Evolutionary conservation across 805 yeast species (phyloP), one percentile per base, ranked within the genome.

Genomic region (Candida multigemmis): DNA sequence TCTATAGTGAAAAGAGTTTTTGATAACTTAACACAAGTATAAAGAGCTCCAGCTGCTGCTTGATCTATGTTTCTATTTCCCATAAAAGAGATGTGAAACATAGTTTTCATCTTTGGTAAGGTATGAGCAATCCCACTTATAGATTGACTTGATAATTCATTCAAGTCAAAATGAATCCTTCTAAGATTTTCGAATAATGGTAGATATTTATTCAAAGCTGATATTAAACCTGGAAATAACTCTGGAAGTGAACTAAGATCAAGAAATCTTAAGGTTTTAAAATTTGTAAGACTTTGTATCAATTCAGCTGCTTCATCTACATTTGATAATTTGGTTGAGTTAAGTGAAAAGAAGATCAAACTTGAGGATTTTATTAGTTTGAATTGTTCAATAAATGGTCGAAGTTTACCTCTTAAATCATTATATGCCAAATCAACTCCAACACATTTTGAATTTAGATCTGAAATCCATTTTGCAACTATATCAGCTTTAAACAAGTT

Each of bases 391-490:
- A 61, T 65, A 29, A 71, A 59, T 1, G 72, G 72, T n/a, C 33
- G 27, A 26, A 71, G 45, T 38, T 64, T 66, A 2, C 69, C 71
- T 18, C 65, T 59, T 29, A 71, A 45, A 40, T 69, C 72, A 41
- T 71, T 71, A 39, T 64, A 68, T 1, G 72, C 77, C 23, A 71
- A 51, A 45, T 71, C 78, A 12, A 72, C 59, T 2, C 78, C 78
- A 23, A 60, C 52, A 43, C 77, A 71, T 14, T 61, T 65, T 11
- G 67, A 59, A 7, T 45, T 36, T 7, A 60, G 58, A 17, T 47
- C 43, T 6, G 61, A 50, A 17, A 71, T 56, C 77, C 77, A 71
- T 19, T 57, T 45, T 6, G 71, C 60, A 22, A 71, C 48, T 11
- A 58, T 41, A 18, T 53, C 39, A 14, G 68, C 49, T 36, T 71